Base-by-base conservation (phyloP, 768 basidiomycete genomes). In the Tubosaeta sp. region DNA sequence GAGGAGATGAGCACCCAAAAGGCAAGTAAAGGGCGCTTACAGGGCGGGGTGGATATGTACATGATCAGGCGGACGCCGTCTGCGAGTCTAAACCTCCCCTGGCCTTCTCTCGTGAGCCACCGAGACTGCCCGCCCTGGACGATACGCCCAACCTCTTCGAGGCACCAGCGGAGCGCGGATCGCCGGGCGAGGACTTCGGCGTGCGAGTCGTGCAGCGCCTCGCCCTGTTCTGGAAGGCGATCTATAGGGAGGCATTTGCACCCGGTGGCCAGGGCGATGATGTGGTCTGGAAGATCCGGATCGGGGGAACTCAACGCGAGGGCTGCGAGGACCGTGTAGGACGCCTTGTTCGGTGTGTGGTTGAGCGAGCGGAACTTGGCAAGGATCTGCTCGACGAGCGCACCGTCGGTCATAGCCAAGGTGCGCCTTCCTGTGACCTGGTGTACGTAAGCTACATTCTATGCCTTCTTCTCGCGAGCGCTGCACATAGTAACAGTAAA, bases 161-260 rank as follows among this genome's bases (percentile, higher is more conserved):
- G 66, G 43, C 92, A 72, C 91, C 92, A 97, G 25, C 85, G 77
- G 39, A 86, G 65, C 0, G 86, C 83, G 9, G 85, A 85, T 29
- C 95, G 77, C 17, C 91, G 79, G 2, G 92, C 92, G n/a, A 97
- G 75, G 19, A 95, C 81, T 69, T 97, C 95, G 10, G 95, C 95
- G 66, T 97, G 95, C 48, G 81, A 85, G 62, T 97, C 95, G 61
- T 95, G 92, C 16, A 97, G 57, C 1, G 83, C 77, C 61, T 95
- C 91, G 0, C 95, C 95, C 27, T 74, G 73, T 6, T 67, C 59
- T 0, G 92, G 83, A 0, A 92, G 72, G 49, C 77, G 77, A 4
- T 63, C 60, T 5, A 71, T 76, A 2, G 95, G 89, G 0, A 94
- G 77, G 60, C 89, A 92, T 72, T 95, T 95, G 4, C 88, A 86